Conservation (phyloP, 495 filamentous ascomycete genomes). For the Cryomyces minteri region DNA sequence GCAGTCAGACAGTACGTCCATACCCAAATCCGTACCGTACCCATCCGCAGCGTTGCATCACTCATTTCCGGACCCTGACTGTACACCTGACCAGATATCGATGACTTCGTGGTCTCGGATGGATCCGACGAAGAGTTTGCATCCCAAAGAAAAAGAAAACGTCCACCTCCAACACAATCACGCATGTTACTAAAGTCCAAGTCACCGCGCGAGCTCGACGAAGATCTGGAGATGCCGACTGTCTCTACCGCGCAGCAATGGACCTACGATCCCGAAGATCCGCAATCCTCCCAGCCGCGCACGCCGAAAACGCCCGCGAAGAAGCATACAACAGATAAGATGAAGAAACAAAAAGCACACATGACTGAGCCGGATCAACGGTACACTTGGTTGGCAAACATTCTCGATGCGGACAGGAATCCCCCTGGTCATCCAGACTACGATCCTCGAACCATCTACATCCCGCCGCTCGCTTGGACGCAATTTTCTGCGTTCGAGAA, state of each 20-base stretch:
- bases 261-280: constrained; percentile 67
- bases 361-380: constrained; percentile 61
- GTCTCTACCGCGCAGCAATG: constrained; percentile 68
- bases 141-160: constrained; percentile 54
- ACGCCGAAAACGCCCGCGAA: constrained; percentile 9
- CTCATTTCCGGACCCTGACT: background rate
- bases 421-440: constrained; percentile 70
- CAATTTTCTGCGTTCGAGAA: constrained; percentile 89
- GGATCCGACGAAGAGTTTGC: constrained; percentile 61
- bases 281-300: constrained; percentile 35
- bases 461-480: constrained; percentile 57
- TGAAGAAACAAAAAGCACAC: constrained; percentile 57
- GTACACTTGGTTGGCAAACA: constrained; percentile 76
- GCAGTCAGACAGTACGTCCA: constrained; percentile 22
- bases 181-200: constrained; percentile 38
- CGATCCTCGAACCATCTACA: constrained; percentile 78
- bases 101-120: constrained; percentile 67
- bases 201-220: constrained; percentile 29
- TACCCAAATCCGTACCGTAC: background rate
- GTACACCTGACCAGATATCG: too few relatives aligned
- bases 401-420: constrained; percentile 66
- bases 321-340: constrained; percentile 24
- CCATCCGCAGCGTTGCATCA: background rate
- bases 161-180: constrained; percentile 32
- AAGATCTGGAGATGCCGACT: constrained; percentile 38